Evolutionary conservation across 2,329 filamentous ascomycete species (phyloP).

Genomic region (Calycina marina): DNA sequence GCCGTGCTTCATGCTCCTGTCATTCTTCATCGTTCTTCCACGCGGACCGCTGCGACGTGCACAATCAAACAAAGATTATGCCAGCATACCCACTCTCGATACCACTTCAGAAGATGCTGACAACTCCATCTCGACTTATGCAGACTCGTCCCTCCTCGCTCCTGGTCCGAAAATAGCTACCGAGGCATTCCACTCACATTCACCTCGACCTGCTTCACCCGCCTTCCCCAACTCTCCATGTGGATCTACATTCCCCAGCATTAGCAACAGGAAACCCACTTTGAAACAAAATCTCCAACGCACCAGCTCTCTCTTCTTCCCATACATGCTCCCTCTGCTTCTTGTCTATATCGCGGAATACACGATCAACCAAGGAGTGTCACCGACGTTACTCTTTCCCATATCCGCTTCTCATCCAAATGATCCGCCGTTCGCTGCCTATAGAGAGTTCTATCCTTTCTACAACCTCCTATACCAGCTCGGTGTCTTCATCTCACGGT

Average conservation of each 20-base stretch:
- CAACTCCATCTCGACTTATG: slow-evolving; percentile 24
- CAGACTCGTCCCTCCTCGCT: slow-evolving; percentile 33
- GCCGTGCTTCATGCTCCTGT: slow-evolving; percentile 67
- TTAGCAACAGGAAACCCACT: too few species aligned
- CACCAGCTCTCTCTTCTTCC: slow-evolving; percentile 54
- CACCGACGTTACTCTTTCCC: slow-evolving; percentile 81
- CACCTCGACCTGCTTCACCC: slow-evolving; percentile 4
- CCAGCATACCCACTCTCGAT: slow-evolving; percentile 28
- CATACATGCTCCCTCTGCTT: slow-evolving; percentile 78
- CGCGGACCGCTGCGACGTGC: slow-evolving; percentile 43
- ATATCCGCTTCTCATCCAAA: slow-evolving; percentile 39
- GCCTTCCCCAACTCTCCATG: slow-evolving; percentile 2
- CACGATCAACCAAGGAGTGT: slow-evolving; percentile 89
- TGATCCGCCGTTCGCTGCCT: slow-evolving; percentile 30
- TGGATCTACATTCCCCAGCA: slow-evolving; percentile 1
- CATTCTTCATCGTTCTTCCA: slow-evolving; percentile 75
- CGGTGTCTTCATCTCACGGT: slow-evolving; percentile 88
- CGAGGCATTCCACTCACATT: slow-evolving; percentile 25
- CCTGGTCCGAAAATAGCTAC: slow-evolving; percentile 28
- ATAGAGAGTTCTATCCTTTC: slow-evolving; percentile 81
- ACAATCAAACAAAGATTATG: slow-evolving; percentile 34
- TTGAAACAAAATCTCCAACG: slow-evolving; percentile 45
- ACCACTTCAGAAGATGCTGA: slow-evolving; percentile 24
- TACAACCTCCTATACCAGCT: slow-evolving; percentile 92
- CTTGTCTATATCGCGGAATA: slow-evolving; percentile 95